Conservation (phyloP, 129 eudicot species). For the Centella asiatica region DNA sequence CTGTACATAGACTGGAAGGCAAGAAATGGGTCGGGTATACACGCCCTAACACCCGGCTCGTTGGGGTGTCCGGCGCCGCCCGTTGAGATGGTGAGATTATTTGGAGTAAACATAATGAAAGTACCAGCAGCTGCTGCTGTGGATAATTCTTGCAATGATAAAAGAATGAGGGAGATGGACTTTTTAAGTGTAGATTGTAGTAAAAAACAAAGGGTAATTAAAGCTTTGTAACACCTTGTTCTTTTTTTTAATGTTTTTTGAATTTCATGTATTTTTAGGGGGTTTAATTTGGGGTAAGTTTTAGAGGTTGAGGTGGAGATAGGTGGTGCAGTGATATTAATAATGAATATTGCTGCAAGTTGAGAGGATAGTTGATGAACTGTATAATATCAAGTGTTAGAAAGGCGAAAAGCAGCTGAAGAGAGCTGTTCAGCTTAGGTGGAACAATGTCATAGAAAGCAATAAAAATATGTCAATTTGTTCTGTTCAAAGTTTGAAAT, state of each 20-base stretch:
- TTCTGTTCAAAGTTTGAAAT: constrained; percentile 4
- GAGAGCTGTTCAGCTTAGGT: constrained; percentile 26
- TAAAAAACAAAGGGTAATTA: constrained; percentile 64
- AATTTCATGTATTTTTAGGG: neutral
- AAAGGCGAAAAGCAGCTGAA: constrained; percentile 27
- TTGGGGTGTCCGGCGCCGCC: constrained; percentile 22
- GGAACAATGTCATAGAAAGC: constrained; percentile 5
- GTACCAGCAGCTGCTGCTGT: constrained; percentile 18
- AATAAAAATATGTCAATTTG: constrained; percentile 4
- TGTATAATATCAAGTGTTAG: constrained; percentile 34
- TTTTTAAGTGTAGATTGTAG: constrained; percentile 34
- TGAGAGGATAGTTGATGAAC: constrained; percentile 24
- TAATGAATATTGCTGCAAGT: constrained; percentile 28
- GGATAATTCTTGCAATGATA: constrained; percentile 19
- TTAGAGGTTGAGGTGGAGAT: neutral
- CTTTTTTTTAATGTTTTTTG: neutral
- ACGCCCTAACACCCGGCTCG: neutral
- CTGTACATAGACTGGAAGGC: constrained; percentile 64
- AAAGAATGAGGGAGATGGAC: constrained; percentile 50
- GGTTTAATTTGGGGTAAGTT: constrained; percentile 21
- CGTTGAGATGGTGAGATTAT: constrained; percentile 53
- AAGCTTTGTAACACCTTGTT: constrained; percentile 32
- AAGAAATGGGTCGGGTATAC: constrained; percentile 24
- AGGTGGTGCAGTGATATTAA: neutral
- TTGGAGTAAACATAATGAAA: constrained; percentile 69